Conservation (phyloP, 192 early-diverging fungal species). For the Jimgerdemannia lactiflua region DNA sequence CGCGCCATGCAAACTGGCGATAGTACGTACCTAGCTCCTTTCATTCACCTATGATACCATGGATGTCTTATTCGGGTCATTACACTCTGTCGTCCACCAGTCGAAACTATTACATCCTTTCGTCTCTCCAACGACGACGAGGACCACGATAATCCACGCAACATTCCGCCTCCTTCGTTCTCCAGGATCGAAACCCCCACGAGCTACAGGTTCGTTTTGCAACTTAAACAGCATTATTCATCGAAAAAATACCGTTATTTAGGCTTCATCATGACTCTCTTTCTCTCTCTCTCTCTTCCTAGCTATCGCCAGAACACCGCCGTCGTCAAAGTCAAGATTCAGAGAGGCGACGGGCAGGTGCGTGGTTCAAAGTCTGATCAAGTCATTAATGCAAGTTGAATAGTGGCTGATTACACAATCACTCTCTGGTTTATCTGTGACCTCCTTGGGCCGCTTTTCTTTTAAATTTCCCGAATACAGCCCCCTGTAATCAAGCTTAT, state of each 20-base stretch:
- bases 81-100: slow-evolving; percentile 18
- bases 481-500: slow-evolving; percentile 16
- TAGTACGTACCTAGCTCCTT: slow-evolving; percentile 26
- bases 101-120: slow-evolving; percentile 40
- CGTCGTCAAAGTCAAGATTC: slow-evolving; percentile 44
- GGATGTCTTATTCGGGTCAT: neutral
- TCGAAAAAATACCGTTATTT: neutral
- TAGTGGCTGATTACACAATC: neutral
- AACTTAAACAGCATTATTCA: neutral
- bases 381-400: neutral
- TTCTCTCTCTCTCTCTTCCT: neutral
- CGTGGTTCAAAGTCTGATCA: neutral
- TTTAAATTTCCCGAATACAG: neutral
- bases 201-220: slow-evolving; percentile 46
- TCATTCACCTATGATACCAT: neutral
- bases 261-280: neutral
- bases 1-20: slow-evolving; percentile 40
- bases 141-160: slow-evolving; percentile 29
- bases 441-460: neutral
- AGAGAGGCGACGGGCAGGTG: slow-evolving; percentile 39
- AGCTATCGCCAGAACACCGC: slow-evolving; percentile 52
- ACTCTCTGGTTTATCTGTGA: neutral
- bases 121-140: slow-evolving; percentile 25
- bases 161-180: slow-evolving; percentile 60
- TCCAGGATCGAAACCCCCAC: slow-evolving; percentile 46